A percentile compares a stretch with the other conserved stretches of the same genome.
phyloP scores from a whole-genome alignment of 306 rosid species.

The Trifolium subterraneum region DNA sequence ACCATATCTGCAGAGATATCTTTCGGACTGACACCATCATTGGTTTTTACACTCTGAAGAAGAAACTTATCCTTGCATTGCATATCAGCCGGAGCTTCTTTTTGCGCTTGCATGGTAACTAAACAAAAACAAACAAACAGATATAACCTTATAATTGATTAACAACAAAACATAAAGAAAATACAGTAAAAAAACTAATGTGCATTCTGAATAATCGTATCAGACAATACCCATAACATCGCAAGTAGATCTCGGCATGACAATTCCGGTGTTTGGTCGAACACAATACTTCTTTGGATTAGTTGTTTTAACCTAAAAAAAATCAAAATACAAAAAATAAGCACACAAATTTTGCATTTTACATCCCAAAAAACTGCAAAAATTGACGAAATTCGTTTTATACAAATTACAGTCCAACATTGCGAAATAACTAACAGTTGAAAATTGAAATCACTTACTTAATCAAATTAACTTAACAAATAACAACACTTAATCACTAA shows the following conservation, averaged over 20 bases:
- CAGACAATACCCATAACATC: conserved; percentile 83
- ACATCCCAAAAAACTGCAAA: neutral
- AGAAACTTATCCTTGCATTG: conserved; percentile 99
- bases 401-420: conserved; percentile 21
- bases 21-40: conserved; percentile 60
- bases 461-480: conserved; percentile 9
- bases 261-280: conserved; percentile 96
- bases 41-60: conserved; percentile 83
- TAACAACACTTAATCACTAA: neutral
- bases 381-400: neutral
- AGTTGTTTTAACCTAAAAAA: conserved; percentile 86
- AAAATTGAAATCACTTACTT: neutral
- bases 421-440: neutral
- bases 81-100: conserved; percentile 84
- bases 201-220: conserved; percentile 22
- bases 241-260: conserved; percentile 83
- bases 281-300: conserved; percentile 98
- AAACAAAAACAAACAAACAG: neutral
- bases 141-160: neutral
- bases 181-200: neutral
- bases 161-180: neutral
- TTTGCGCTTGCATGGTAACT: conserved; percentile 99
- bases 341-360: conserved; percentile 21
- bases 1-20: conserved; percentile 89
- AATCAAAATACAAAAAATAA: conserved; percentile 35